Evolutionary conservation across 345 rosid genomes (phyloP), one percentile per base, ranked within the genome.

Genomic region (Arabis alpina): DNA sequence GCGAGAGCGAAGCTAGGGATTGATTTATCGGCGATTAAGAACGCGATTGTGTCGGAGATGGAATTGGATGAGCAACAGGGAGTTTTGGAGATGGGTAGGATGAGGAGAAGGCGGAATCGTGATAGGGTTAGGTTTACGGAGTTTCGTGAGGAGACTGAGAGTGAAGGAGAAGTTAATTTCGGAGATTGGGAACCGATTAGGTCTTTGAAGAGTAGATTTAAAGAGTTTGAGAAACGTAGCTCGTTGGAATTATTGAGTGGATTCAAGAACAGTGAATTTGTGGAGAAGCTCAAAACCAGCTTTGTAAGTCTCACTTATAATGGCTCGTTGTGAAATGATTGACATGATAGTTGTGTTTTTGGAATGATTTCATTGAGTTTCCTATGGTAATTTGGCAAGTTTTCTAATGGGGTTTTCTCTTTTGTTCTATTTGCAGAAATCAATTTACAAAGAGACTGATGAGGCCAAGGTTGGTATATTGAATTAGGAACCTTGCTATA

Each of bases 251-350:
- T 88, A 24, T 82, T 88, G 72, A 89, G 82, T 64, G 91, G 94
- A 9, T 77, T 90, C 54, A 89, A 81, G 85, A 85, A 81, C 66
- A 81, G 78, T 55, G 99, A 91, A 47, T 77, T 91, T 68, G 84
- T 91, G 34, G 92, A 88, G 87, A 91, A 89, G 81, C 71, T 94
- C 55, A 94, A 94, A 79, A 82, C 95, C 50, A 81, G 95, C 80
- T 80, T 88, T 93, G 99, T 94, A 85, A 54, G 87, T 54, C 10
- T 19, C 16, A 23, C 14, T 59, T 70, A 32, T 8, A 23, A 8
- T 54, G 45, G 24, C 63, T 63, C 64, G 25, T 14, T 14, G 32
- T 44, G n/a, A 15, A 56, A 62, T 23, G 54, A 36, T 56, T 60
- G 49, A 57, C 54, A 45, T 25, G 39, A 37, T 43, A 47, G 41